Conservation (phyloP, 495 filamentous ascomycete species). For the Clohesyomyces aquaticus region DNA sequence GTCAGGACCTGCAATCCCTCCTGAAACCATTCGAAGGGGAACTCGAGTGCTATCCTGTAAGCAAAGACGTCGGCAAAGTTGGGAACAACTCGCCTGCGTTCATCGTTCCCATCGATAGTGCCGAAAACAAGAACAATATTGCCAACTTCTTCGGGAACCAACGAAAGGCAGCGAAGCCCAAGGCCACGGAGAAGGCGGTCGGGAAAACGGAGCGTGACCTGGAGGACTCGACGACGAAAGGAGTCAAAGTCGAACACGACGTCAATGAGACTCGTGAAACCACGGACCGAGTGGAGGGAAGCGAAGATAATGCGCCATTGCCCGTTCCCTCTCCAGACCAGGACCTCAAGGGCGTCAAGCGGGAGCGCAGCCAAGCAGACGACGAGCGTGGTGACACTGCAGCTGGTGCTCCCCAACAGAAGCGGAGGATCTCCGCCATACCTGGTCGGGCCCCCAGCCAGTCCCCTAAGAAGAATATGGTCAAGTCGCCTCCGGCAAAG, state of each 20-base stretch:
- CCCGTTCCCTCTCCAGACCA: slow-evolving; percentile 40
- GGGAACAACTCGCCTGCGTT: slow-evolving; percentile 88
- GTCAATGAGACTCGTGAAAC: slow-evolving; percentile 50
- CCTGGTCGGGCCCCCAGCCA: slow-evolving; percentile 15
- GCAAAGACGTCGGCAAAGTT: slow-evolving; percentile 90
- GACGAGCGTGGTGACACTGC: slow-evolving; percentile 40
- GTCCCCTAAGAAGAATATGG: slow-evolving; percentile 26
- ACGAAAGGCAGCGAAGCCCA: slow-evolving; percentile 48
- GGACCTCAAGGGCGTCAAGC: slow-evolving; percentile 52
- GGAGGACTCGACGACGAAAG: slow-evolving; percentile 41
- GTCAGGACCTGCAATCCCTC: slow-evolving; percentile 71
- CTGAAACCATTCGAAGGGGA: slow-evolving; percentile 78
- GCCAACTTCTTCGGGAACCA: slow-evolving; percentile 83
- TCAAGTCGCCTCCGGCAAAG: slow-evolving; percentile 55
- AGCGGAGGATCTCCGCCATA: slow-evolving; percentile 27
- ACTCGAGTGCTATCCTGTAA: slow-evolving; percentile 82
- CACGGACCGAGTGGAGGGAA: slow-evolving; percentile 48
- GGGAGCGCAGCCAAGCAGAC: slow-evolving; percentile 54
- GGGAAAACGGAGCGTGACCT: slow-evolving; percentile 38
- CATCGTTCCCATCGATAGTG: slow-evolving; percentile 77
- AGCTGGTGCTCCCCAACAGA: slow-evolving; percentile 38
- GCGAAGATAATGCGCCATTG: slow-evolving; percentile 56
- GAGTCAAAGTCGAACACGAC: slow-evolving; percentile 46
- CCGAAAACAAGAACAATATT: slow-evolving; percentile 88
- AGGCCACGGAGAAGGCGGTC: slow-evolving; percentile 22